Percentiles rank a stretch among this genome's conserved stretches.
These are phyloP conservation scores for Neophaeococcomyces aloes DNA, from an alignment of 2,329 filamentous ascomycete genomes.

Conservation along the genomic window DNA sequence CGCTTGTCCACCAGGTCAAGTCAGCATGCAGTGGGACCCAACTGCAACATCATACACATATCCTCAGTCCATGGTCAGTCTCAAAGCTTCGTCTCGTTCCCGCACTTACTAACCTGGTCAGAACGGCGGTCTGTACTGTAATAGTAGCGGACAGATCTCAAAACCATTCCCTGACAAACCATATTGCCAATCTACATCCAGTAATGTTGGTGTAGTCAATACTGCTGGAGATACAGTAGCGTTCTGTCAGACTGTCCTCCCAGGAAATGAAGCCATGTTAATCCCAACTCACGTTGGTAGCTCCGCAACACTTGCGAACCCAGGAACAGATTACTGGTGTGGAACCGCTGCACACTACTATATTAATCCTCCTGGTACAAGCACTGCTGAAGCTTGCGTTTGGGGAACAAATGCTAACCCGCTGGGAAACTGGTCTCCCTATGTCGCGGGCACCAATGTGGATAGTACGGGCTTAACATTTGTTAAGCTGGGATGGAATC, in stretches of 20 bases:
- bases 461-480: constrained; percentile 55
- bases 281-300: constrained; percentile 59
- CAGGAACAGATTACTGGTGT: constrained; percentile 59
- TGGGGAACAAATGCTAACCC: constrained; percentile 57
- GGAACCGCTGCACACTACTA: constrained; percentile 67
- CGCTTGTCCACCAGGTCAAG: constrained; percentile 63
- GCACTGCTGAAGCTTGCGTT: constrained; percentile 51
- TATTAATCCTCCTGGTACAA: constrained; percentile 62
- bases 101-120: constrained; percentile 26
- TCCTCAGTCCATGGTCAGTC: constrained; percentile 60
- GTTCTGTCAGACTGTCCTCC: constrained; percentile 70
- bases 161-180: constrained; percentile 59
- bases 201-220: constrained; percentile 56
- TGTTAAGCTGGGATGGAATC: constrained; percentile 68
- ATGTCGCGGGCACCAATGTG: constrained; percentile 65
- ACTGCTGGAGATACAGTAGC: constrained; percentile 52
- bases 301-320: constrained; percentile 55
- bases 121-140: constrained; percentile 67
- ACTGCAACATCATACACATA: constrained; percentile 55
- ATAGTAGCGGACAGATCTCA: constrained; percentile 51
- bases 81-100: not conserved
- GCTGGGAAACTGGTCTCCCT: constrained; percentile 67
- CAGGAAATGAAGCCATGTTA: constrained; percentile 71
- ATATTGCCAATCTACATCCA: constrained; percentile 61
- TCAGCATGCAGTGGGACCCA: constrained; percentile 71